Evolutionary conservation across 2,329 filamentous ascomycete species (phyloP).

Genomic region (Phoma herbarum): DNA sequence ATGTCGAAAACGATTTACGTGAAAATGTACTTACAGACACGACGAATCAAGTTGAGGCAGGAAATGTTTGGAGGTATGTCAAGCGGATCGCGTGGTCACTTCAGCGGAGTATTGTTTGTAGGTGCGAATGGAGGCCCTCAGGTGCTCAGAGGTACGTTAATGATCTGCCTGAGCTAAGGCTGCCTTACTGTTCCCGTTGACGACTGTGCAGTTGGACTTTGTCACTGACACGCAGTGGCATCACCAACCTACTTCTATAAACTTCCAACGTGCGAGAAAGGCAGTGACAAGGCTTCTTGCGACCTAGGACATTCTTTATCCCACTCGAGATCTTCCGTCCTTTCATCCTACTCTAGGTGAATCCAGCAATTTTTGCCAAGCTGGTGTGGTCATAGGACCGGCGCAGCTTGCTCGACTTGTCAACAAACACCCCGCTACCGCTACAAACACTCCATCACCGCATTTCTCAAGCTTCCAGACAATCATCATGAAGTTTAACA

Average conservation of each 20-base stretch:
- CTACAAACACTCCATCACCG: neutral
- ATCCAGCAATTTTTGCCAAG: neutral
- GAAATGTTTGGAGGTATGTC: neutral
- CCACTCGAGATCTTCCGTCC: no score
- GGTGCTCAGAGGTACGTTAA: neutral
- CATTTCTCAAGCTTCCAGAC: neutral
- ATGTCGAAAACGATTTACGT: neutral
- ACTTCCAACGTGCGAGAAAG: neutral
- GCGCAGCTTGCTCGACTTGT: neutral
- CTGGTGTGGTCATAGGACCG: neutral
- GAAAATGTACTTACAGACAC: conserved; percentile 1
- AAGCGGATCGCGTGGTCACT: neutral
- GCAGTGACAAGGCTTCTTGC: neutral
- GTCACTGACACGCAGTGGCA: neutral
- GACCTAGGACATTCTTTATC: neutral
- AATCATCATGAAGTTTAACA: conserved; percentile 1
- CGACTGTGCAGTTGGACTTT: neutral
- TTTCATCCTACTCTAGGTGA: neutral
- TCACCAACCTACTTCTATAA: neutral
- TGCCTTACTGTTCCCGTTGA: neutral
- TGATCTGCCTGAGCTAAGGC: neutral
- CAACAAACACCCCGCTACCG: conserved; percentile 3
- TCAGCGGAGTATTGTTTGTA: neutral
- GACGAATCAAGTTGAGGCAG: neutral
- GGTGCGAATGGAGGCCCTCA: neutral